Evolutionary conservation across 495 filamentous ascomycete genomes (phyloP).

Genomic region (Penicillium canescens): DNA sequence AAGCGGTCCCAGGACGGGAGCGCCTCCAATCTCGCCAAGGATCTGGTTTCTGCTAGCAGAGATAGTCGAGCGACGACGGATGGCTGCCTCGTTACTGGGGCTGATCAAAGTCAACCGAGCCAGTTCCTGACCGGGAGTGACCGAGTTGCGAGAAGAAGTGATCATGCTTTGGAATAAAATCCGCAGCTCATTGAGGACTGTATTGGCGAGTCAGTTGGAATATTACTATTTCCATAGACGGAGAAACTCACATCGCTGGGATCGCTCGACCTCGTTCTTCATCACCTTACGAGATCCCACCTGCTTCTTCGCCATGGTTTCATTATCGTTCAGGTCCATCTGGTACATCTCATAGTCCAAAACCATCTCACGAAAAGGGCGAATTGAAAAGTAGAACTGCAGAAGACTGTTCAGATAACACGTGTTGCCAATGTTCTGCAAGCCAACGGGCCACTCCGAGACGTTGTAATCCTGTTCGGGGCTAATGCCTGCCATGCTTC

Average conservation of each 20-base stretch:
- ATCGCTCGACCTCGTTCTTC: conserved; percentile 62
- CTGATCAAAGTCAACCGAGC: conserved; percentile 78
- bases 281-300: conserved; percentile 64
- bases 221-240: not conserved
- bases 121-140: conserved; percentile 72
- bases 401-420: conserved; percentile 97
- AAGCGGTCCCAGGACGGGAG: conserved; percentile 52
- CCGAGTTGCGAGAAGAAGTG: conserved; percentile 49
- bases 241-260: conserved; percentile 64
- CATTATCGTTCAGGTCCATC: conserved; percentile 58
- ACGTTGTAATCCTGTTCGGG: conserved; percentile 34
- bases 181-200: conserved; percentile 72
- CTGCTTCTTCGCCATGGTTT: conserved; percentile 58
- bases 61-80: conserved; percentile 57
- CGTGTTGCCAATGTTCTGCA: conserved; percentile 93
- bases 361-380: conserved; percentile 77
- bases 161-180: conserved; percentile 74
- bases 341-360: conserved; percentile 68
- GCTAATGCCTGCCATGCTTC: conserved; percentile 34
- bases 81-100: conserved; percentile 56
- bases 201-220: conserved; percentile 2
- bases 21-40: conserved; percentile 54
- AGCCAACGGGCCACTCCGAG: conserved; percentile 70
- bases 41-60: conserved; percentile 33
- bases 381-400: conserved; percentile 92